Base-by-base conservation (phyloP, 75 land plant genomes). In the Selaginella tamariscina region DNA sequence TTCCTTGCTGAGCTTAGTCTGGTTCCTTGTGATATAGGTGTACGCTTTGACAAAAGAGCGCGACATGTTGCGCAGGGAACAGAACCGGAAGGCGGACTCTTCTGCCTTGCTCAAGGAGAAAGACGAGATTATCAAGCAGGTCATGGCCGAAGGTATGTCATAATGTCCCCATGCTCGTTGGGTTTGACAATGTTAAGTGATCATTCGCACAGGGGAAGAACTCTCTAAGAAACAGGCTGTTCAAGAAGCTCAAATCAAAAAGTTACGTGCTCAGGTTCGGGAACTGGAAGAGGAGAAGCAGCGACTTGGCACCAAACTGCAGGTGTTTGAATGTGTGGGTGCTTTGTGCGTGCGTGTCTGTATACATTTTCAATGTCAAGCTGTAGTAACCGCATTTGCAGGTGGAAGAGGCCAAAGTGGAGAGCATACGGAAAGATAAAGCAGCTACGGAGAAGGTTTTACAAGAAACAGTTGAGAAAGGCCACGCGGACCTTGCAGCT, bases 341-440 rank as follows among this genome's bases (percentile, higher is more conserved):
- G n/a, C n/a, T n/a, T n/a, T n/a, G n/a, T n/a, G n/a, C n/a, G n/a
- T n/a, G 49, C 49, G 11, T 39, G 49, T 39, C n/a, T 39, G 49
- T 39, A 5, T 15, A 5, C 49, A 5, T 15, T 39, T 39, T 39
- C 15, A 5, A 15, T 39, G 5, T 39, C 49, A 5, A 5, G 15
- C 49, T 15, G 11, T 39, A 15, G 11, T 39, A 39, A 5, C 21
- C 11, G 44, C n/a, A n/a, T n/a, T n/a, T n/a, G 2, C 54, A 95
- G 99, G 96, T 87, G 28, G 99, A 95, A 81, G 99, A 95, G 70
- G 82, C 88, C 27, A 95, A 92, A 72, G 99, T 90, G 63, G 99
- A 95, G 73, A 95, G 96, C 32, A 85, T 95, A 57, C 85, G 86
- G 56, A 87, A 71, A 68, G 99, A 95, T 70, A 95, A 95, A 67